Evolutionary conservation across 2,329 filamentous ascomycete genomes (phyloP).

Genomic region (Alternaria consortialis): DNA sequence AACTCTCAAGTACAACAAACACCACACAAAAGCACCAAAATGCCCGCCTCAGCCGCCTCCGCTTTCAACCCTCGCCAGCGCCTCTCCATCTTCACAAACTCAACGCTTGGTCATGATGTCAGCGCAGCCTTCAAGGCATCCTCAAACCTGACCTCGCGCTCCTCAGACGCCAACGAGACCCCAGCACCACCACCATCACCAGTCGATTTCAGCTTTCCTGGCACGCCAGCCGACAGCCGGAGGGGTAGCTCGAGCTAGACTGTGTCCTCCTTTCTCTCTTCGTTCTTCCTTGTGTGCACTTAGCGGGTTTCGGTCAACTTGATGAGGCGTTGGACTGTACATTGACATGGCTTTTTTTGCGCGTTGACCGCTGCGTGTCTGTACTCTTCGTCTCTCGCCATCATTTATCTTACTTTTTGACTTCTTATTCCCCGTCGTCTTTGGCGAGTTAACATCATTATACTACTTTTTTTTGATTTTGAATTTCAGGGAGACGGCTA

Average conservation of each 20-base stretch:
- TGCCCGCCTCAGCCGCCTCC: constrained; percentile 38
- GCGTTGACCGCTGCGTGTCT: background rate
- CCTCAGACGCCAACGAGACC: constrained; percentile 46
- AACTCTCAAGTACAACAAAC: background rate
- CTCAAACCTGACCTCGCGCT: constrained; percentile 35
- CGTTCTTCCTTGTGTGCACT: constrained; percentile 40
- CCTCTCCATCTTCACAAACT: constrained; percentile 54
- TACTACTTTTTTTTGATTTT: background rate
- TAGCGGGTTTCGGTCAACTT: constrained; percentile 30
- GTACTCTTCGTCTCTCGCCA: background rate
- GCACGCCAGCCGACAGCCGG: constrained; percentile 35
- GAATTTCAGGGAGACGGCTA: background rate
- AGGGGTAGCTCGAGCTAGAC: constrained; percentile 11
- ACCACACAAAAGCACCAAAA: constrained; percentile 24
- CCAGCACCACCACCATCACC: constrained; percentile 54
- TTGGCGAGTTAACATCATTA: background rate
- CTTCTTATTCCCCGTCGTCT: background rate
- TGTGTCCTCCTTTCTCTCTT: background rate
- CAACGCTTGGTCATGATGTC: constrained; percentile 52
- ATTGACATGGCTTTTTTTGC: background rate
- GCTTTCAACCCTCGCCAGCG: constrained; percentile 50
- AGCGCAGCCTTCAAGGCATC: constrained; percentile 53
- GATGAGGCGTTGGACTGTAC: background rate
- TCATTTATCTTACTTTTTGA: background rate
- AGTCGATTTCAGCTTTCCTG: constrained; percentile 52